Percentiles rank a stretch among this genome's conserved stretches.
phyloP scores from a whole-genome alignment of 2,329 filamentous ascomycete genomes.

The Neurospora crassa region DNA sequence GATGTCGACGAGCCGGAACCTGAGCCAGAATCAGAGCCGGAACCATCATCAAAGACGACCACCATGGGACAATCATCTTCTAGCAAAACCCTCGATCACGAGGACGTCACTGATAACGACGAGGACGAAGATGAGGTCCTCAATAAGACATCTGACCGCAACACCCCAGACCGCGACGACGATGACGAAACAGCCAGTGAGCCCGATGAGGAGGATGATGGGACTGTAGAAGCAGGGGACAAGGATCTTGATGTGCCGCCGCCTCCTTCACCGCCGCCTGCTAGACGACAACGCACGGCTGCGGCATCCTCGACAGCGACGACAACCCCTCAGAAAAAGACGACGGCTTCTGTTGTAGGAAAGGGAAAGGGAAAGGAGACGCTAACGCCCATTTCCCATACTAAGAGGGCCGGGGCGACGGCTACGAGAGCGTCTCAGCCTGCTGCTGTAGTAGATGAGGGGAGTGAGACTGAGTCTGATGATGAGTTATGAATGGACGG shows the following conservation, averaged over 20 bases:
- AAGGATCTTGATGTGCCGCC: conserved; percentile 20
- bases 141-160: conserved; percentile 26
- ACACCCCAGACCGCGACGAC: conserved; percentile 29
- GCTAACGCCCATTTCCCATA: conserved; percentile 7
- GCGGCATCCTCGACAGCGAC: not conserved
- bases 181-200: conserved; percentile 35
- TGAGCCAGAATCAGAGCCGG: not conserved
- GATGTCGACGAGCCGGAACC: conserved; percentile 34
- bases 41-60: not conserved
- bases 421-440: conserved; percentile 4
- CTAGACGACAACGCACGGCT: not conserved
- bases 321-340: not conserved
- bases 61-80: not conserved
- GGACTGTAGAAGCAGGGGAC: not conserved
- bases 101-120: not conserved
- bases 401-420: conserved; percentile 1
- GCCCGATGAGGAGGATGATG: conserved; percentile 27
- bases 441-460: conserved; percentile 20
- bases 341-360: not conserved
- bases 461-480: conserved; percentile 44
- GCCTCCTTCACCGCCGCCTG: conserved; percentile 7
- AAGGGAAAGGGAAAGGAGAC: conserved; percentile 9
- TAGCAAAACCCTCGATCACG: not conserved
- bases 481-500: conserved; percentile 37
- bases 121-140: not conserved